Evolutionary conservation across 805 yeast species (phyloP).

Genomic region (Lipomyces chichibuensis): DNA sequence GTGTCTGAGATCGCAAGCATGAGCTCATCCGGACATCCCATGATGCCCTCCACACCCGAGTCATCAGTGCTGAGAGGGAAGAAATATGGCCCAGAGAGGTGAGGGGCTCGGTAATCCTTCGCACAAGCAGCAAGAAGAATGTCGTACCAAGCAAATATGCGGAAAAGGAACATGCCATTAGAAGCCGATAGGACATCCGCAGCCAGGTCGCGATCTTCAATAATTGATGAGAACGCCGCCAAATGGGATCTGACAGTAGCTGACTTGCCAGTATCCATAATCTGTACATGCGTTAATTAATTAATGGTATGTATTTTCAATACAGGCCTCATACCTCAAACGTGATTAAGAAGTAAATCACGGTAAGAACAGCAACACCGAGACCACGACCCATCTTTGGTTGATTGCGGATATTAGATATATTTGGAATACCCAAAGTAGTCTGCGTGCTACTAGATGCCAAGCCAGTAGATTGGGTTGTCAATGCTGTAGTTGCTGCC

Average conservation of each 20-base stretch:
- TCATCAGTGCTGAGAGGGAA: constrained; percentile 26
- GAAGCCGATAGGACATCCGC: constrained; percentile 30
- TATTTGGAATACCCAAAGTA: constrained; percentile 8
- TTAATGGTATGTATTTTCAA: neutral
- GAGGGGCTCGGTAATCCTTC: constrained; percentile 30
- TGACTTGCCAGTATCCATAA: constrained; percentile 29
- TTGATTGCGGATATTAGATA: constrained; percentile 15
- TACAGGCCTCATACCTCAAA: constrained; percentile 19
- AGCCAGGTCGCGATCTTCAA: constrained; percentile 31
- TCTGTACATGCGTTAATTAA: neutral
- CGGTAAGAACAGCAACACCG: constrained; percentile 31
- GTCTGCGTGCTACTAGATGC: neutral
- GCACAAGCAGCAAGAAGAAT: constrained; percentile 29
- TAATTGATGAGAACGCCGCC: constrained; percentile 31
- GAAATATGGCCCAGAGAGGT: constrained; percentile 29
- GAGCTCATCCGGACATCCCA: constrained; percentile 35
- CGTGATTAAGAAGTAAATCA: constrained; percentile 29
- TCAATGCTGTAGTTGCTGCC: neutral
- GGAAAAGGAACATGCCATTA: constrained; percentile 32
- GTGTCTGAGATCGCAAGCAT: constrained; percentile 32
- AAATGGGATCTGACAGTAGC: constrained; percentile 32
- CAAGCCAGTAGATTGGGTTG: neutral
- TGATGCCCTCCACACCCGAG: constrained; percentile 28
- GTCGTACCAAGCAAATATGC: constrained; percentile 35
- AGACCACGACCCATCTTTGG: constrained; percentile 26